Percentiles rank a stretch among this genome's conserved stretches.
Conservation (phyloP, 169 alveolate genomes). For the Plasmodium gallinaceum region DNA sequence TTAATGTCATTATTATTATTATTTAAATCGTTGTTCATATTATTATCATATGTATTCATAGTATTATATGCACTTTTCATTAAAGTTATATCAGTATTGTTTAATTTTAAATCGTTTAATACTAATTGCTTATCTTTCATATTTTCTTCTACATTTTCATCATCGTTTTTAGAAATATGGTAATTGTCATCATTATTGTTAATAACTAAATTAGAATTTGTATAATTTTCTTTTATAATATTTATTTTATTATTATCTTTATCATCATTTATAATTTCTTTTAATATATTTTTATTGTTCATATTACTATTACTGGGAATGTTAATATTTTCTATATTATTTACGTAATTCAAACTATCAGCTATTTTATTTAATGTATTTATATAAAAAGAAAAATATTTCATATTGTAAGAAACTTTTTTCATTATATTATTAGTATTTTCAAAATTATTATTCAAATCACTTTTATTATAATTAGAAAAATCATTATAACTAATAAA, state of each 20-base stretch:
- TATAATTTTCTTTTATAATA: too few species aligned
- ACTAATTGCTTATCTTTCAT: too few species aligned
- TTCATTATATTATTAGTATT: background rate
- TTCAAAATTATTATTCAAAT: background rate
- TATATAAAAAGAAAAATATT: background rate
- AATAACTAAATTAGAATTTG: too few species aligned
- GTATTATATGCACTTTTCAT: background rate
- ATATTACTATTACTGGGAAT: background rate
- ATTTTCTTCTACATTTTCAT: too few species aligned
- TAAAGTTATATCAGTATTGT: too few species aligned
- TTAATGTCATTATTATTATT: background rate
- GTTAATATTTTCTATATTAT: background rate
- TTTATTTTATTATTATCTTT: too few species aligned
- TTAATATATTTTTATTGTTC: background rate
- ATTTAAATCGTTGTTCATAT: background rate
- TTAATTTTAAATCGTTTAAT: too few species aligned
- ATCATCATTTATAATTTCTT: too few species aligned
- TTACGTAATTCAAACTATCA: background rate
- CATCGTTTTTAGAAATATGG: too few species aligned
- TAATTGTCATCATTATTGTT: too few species aligned
- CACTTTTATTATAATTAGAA: background rate
- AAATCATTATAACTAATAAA: background rate
- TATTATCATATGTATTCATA: background rate
- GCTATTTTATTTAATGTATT: background rate
- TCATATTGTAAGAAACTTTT: conserved; percentile 1